These are phyloP conservation scores for Ceratobasidium sp. DNA, from an alignment of 1,284 basidiomycete species.

Conservation along the genomic window DNA sequence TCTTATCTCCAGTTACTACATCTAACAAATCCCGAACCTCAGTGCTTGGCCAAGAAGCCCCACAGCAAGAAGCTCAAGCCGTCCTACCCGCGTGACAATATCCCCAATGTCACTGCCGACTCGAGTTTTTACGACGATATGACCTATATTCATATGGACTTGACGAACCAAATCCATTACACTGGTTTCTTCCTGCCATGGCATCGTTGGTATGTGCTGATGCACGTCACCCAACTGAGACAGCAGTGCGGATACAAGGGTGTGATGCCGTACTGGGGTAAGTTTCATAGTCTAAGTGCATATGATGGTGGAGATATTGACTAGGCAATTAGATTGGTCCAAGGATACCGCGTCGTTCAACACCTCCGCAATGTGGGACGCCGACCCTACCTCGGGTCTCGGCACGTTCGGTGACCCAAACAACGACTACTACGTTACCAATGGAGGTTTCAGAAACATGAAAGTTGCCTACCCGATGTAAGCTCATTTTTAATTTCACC, in stretches of 20 bases:
- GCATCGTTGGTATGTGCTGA: conserved; percentile 15
- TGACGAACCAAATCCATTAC: conserved; percentile 28
- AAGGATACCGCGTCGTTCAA: conserved; percentile 31
- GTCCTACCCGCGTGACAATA: conserved; percentile 4
- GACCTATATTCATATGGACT: conserved; percentile 33
- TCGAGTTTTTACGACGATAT: conserved; percentile 24
- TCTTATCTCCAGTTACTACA: not conserved
- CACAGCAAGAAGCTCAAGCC: conserved; percentile 24
- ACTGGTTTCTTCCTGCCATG: conserved; percentile 24
- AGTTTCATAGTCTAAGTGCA: not conserved
- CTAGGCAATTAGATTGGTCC: conserved; percentile 6
- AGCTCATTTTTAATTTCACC: not conserved
- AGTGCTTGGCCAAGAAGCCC: conserved; percentile 21
- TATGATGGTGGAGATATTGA: not conserved
- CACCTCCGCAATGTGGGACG: conserved; percentile 25
- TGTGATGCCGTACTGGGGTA: conserved; percentile 35
- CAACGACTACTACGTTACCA: conserved; percentile 11
- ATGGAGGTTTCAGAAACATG: conserved; percentile 27
- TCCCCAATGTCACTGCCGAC: not conserved
- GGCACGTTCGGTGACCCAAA: conserved; percentile 23
- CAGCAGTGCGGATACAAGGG: conserved; percentile 27
- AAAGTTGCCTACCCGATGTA: conserved; percentile 27
- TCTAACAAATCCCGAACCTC: not conserved
- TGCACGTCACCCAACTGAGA: not conserved
- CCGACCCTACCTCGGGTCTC: conserved; percentile 20